phyloP scores from a whole-genome alignment of 345 rosid species.

The Euclidium syriacum region DNA sequence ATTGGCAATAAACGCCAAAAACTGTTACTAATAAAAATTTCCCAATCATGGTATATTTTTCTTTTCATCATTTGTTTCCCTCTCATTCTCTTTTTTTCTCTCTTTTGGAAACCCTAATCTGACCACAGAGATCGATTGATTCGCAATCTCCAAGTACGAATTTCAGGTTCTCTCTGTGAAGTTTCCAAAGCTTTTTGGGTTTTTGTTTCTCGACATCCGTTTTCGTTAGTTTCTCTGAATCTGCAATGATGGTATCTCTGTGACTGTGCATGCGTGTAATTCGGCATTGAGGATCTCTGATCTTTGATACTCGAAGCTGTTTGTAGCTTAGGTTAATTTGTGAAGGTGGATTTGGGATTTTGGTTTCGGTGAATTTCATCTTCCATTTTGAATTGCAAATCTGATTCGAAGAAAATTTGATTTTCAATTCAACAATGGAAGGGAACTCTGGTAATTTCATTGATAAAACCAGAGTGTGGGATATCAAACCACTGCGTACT shows the following conservation, averaged over 20 bases:
- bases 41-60: too few relatives aligned
- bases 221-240: neutral
- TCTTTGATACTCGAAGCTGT: neutral
- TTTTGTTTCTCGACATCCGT: neutral
- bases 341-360: neutral
- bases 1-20: neutral
- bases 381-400: neutral
- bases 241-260: neutral
- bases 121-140: too few relatives aligned
- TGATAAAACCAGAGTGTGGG: slow-evolving; percentile 60
- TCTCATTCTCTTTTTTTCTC: neutral
- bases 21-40: too few relatives aligned
- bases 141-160: too few relatives aligned
- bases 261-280: slow-evolving; percentile 1
- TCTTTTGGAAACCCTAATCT: neutral
- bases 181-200: neutral
- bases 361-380: neutral
- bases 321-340: neutral
- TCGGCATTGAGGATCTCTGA: neutral
- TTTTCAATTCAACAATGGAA: slow-evolving; percentile 29
- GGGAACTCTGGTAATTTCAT: slow-evolving; percentile 29
- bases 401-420: neutral
- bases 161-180: too few relatives aligned
- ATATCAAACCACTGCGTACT: slow-evolving; percentile 68
- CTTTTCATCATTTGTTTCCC: neutral